Base-by-base conservation (phyloP, 1,139 yeast species). In the Magnusiomyces suaveolens region DNA sequence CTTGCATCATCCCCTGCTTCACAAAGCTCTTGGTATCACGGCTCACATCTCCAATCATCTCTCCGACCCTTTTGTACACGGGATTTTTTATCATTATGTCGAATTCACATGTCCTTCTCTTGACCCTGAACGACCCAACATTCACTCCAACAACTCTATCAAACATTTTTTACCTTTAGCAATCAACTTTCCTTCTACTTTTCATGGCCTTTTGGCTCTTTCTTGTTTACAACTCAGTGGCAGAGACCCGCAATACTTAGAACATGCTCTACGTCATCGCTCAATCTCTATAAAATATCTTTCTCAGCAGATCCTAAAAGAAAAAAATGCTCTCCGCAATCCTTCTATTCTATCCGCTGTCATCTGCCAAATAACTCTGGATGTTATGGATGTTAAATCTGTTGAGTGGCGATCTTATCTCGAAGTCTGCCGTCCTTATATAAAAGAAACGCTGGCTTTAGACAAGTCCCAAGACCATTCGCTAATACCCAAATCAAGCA, bases 331-430 rank as follows among this genome's bases (percentile, higher is more conserved):
- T n/a, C 14, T 53, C 3, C 4, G 16, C 25, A 23, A 50, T 16
- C 46, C 52, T 2, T 14, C 43, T 6, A 44, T 53, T 33, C 20
- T 53, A 33, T 49, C 53, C 2, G 56, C 48, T 16, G 44, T 53
- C n/a, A 23, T 53, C 41, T 50, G 53, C 18, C 56, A 53, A 50
- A 43, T 53, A 25, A 53, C 56, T 4, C 24, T 53, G 26, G 52
- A 53, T 20, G 56, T 53, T 16, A 32, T 53, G 48, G 56, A 53
- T 21, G 46, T 36, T 47, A 50, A 47, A 23, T 53, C 56, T 6
- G 14, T 23, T 12, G 51, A 48, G 20, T 53, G 56, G 56, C 29
- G 43, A 16, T 12, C 29, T 21, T 52, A 53, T 36, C 32, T 53
- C 8, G 29, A 50, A 18, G 38, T 48, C 1, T 53, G 53, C 25